These are phyloP conservation scores for Phaeodactylum tricornutum DNA, from an alignment of 108 stramenopile genomes.

Conservation along the genomic window DNA sequence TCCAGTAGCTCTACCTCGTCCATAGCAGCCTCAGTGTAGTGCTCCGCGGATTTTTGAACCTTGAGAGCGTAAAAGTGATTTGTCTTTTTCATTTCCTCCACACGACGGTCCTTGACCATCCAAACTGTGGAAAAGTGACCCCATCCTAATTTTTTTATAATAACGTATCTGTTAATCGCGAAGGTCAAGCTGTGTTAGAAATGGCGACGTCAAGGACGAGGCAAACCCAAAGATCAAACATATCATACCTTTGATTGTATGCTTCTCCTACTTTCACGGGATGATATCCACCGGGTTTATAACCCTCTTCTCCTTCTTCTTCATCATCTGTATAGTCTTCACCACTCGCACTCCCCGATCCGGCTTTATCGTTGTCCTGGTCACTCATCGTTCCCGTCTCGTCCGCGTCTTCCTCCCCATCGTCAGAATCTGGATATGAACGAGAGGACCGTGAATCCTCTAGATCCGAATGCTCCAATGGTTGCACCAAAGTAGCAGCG, in stretches of 20 bases:
- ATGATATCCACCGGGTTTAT: slow-evolving; percentile 92
- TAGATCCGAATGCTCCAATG: too few species aligned
- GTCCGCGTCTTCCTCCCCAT: slow-evolving; percentile 15
- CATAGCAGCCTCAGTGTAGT: slow-evolving; percentile 96
- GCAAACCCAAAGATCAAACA: background rate
- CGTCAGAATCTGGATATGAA: too few species aligned
- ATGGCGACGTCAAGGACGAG: slow-evolving; percentile 1
- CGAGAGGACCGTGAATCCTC: too few species aligned
- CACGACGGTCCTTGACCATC: slow-evolving; percentile 78
- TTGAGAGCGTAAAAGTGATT: slow-evolving; percentile 81
- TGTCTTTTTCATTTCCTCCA: slow-evolving; percentile 18
- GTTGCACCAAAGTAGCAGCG: too few species aligned
- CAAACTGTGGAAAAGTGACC: slow-evolving; percentile 99
- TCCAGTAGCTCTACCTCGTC: slow-evolving; percentile 95
- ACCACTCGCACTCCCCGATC: slow-evolving; percentile 36
- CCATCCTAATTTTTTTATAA: slow-evolving; percentile 98
- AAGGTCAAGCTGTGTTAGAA: background rate
- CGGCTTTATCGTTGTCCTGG: slow-evolving; percentile 12
- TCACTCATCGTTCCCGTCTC: slow-evolving; percentile 1
- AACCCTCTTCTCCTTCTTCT: slow-evolving; percentile 86
- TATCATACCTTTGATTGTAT: slow-evolving; percentile 77
- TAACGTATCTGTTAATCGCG: slow-evolving; percentile 59
- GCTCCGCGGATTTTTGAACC: slow-evolving; percentile 94
- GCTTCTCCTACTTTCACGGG: slow-evolving; percentile 91
- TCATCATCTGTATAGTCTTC: slow-evolving; percentile 94